Evolutionary conservation across 75 land plant genomes (phyloP).

Genomic region (Sequoia sempervirens): DNA sequence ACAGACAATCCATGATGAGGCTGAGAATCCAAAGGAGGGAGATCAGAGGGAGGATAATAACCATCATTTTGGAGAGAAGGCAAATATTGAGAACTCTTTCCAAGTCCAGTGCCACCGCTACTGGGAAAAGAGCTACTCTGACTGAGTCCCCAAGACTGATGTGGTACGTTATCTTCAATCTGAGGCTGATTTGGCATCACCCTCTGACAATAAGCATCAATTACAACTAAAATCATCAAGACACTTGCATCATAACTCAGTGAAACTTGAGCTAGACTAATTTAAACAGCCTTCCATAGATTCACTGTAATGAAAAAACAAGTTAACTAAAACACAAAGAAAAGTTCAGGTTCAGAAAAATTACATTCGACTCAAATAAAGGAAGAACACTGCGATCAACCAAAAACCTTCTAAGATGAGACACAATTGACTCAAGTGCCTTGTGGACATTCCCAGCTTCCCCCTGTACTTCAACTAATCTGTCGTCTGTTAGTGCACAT

Average conservation of each 20-base stretch:
- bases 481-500: conserved; percentile 88
- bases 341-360: neutral
- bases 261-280: neutral
- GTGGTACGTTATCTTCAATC: conserved; percentile 47
- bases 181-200: conserved; percentile 15
- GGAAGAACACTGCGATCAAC: conserved; percentile 86
- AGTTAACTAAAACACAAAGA: neutral
- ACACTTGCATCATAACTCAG: neutral
- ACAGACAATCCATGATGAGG: conserved; percentile 70
- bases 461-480: conserved; percentile 88
- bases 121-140: conserved; percentile 32
- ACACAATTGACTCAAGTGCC: conserved; percentile 76
- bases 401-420: conserved; percentile 84
- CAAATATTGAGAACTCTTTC: conserved; percentile 45
- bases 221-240: neutral
- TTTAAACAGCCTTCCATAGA: neutral
- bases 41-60: conserved; percentile 63
- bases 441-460: conserved; percentile 66
- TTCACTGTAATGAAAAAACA: neutral
- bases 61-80: conserved; percentile 50
- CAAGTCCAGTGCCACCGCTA: conserved; percentile 39
- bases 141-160: conserved; percentile 53
- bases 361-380: conserved; percentile 73
- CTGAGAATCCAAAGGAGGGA: conserved; percentile 49
- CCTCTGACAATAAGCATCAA: conserved; percentile 4